Base-by-base conservation (phyloP, 2,329 filamentous ascomycete species). In the Fusarium verticillioides region DNA sequence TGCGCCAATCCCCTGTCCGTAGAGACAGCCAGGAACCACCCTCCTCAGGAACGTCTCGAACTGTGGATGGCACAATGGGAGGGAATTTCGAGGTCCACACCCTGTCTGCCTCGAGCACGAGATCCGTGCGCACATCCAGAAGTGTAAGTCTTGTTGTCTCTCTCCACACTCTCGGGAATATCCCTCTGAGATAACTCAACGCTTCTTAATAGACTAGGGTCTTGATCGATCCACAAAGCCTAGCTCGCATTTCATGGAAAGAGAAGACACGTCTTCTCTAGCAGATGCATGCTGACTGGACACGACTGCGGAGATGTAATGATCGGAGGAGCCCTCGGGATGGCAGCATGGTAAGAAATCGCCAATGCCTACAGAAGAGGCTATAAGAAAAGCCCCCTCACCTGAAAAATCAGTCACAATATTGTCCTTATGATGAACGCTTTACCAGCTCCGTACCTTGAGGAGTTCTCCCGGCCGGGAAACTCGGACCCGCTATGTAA, bases 111-210 rank as follows among this genome's bases (percentile, higher is more conserved):
- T 54, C 54, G 32, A 43, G 57, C 23, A 52, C 52, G 54, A 60
- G 62, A 70, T 68, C 67, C 70, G 75, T 77, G 67, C 75, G 67
- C 60, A 32, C 50, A 56, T 42, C 26, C 43, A 57, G 47, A 54
- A 50, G 49, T 66, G 61, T 18, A 43, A 69, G 60, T 42, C 40
- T 64, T 60, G 70, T 60, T 67, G 26, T 49, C 39, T 50, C 56
- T 52, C 40, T 57, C 39, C 44, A 18, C 46, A 39, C 44, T 28
- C 54, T 56, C 56, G 62, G 47, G 58, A 50, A 37, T 42, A 58
- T 61, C 66, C 59, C 34, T 73, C 42, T 59, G 23, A 26, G 34
- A 64, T 74, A 63, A 60, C 44, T 60, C 57, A 50, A 66, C 57
- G 57, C 30, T 69, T 36, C 60, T 52, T 39, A 39, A 54, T 39